Base-by-base conservation (phyloP, 23 red algal species). In the Agarophyton chilense region DNA sequence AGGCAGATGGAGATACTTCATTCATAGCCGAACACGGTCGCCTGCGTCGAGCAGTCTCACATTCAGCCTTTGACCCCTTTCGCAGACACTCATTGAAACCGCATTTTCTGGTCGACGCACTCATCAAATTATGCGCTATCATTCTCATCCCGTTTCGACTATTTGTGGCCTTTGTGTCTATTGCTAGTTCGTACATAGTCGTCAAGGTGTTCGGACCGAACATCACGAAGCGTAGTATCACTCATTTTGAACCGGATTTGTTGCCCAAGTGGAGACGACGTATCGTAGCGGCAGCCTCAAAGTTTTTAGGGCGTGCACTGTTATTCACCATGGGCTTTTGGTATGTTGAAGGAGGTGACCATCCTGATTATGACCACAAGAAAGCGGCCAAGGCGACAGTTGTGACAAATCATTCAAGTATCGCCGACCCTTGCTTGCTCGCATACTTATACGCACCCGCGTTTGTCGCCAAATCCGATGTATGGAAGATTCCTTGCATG, bases 311-410 rank as follows among this genome's bases (percentile, higher is more conserved):
- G 10, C 54, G 96, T 31, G 41, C 68, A 9, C 72, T 93, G n/a
- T 71, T 98, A 7, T 72, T 93, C 50, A 45, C 80, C 8, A 25
- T 98, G 57, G 96, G 96, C 24, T 98, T 98, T 78, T 93, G 83
- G 81, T 82, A 49, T 38, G 78, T 98, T n/a, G 49, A 83, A 17
- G 79, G 78, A 17, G 17, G 28, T 40, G 76, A 89, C 79, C 50
- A 71, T 51, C 78, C 84, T 22, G 92, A 81, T 16, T 98, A 95
- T 54, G 86, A 95, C 50, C 58, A 81, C 12, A 19, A 52, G 2
- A 77, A 86, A 13, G 87, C 87, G 63, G 35, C 19, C 39, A 76
- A 78, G 38, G 75, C 74, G 14, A 93, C 88, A 40, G 63, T 96
- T 79, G 46, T 91, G 32, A 73, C 64, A 31, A 96, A 96, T 56